These are phyloP conservation scores for Gremmenia infestans DNA, from an alignment of 2,329 filamentous ascomycete genomes.

Conservation along the genomic window DNA sequence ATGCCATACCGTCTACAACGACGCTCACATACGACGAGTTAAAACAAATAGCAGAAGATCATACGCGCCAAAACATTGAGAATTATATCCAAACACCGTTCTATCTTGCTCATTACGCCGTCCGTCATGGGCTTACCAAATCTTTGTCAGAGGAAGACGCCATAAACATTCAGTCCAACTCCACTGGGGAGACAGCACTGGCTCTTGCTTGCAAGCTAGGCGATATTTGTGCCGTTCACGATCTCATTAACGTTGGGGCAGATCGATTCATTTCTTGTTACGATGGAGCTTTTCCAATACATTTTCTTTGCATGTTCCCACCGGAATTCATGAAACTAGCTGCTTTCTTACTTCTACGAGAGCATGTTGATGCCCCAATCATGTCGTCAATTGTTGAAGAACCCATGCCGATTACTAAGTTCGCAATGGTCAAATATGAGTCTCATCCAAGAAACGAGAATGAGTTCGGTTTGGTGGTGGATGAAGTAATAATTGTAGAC, in stretches of 20 bases:
- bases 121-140: not conserved
- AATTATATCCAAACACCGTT: not conserved
- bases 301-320: not conserved
- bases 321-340: not conserved
- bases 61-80: not conserved
- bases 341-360: not conserved
- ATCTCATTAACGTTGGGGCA: not conserved
- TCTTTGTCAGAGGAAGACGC: not conserved
- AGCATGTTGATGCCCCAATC: too few relatives aligned
- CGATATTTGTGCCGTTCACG: not conserved
- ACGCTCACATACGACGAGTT: not conserved
- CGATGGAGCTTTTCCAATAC: not conserved
- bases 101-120: not conserved
- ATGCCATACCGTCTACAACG: not conserved
- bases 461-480: not conserved
- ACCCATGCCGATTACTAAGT: too few relatives aligned
- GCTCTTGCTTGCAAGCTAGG: not conserved
- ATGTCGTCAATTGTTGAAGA: too few relatives aligned
- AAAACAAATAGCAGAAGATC: not conserved
- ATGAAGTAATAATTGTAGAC: not conserved
- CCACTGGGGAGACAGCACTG: not conserved
- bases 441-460: not conserved
- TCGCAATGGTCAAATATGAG: too few relatives aligned
- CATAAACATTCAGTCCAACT: not conserved
- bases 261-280: not conserved